Conservation (phyloP, 2,329 filamentous ascomycete genomes). For the Trichoderma sp. region DNA sequence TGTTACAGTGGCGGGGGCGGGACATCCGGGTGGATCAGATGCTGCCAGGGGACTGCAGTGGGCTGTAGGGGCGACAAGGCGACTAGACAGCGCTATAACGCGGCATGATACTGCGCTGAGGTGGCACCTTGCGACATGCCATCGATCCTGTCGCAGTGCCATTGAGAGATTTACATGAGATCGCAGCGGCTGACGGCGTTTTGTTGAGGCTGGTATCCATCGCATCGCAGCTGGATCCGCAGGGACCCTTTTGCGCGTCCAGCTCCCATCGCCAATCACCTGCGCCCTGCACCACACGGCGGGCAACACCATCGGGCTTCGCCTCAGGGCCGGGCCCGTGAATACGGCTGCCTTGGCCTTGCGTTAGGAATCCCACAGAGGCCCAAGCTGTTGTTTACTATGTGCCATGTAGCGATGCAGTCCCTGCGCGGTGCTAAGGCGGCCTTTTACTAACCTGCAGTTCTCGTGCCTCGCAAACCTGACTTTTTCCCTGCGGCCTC, state of each 20-base stretch:
- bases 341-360: conserved; percentile 12
- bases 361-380: not conserved
- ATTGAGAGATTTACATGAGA: conserved; percentile 22
- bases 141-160: conserved; percentile 15
- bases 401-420: not conserved
- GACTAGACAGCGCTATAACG: conserved; percentile 11
- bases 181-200: conserved; percentile 2
- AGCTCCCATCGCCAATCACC: conserved; percentile 9
- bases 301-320: not conserved
- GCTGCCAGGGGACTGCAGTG: conserved; percentile 13
- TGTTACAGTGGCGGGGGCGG: conserved; percentile 36
- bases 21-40: conserved; percentile 29
- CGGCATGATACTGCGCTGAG: conserved; percentile 16
- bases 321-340: conserved; percentile 1
- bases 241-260: not conserved
- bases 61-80: not conserved
- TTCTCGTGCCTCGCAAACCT: conserved; percentile 17
- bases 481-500: conserved; percentile 11
- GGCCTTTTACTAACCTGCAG: conserved; percentile 4
- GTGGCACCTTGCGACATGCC: conserved; percentile 23
- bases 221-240: conserved; percentile 8
- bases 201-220: conserved; percentile 3
- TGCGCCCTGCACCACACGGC: conserved; percentile 4
- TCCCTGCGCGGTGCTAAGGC: not conserved
- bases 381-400: not conserved